Base-by-base conservation (phyloP, 257 asterid species). In the Solanum phureja region DNA sequence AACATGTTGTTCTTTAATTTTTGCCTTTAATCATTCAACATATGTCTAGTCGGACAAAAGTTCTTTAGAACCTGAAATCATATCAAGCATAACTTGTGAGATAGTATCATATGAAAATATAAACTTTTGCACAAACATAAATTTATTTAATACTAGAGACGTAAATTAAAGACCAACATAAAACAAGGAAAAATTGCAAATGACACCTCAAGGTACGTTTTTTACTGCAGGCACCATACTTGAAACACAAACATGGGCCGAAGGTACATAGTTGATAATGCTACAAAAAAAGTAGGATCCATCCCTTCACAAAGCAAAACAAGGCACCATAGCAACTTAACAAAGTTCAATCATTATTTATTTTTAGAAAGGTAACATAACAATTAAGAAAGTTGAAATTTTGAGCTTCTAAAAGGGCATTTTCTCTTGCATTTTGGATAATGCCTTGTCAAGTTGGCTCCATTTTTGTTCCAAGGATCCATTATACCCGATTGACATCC, bases 401-500 rank as follows among this genome's bases (percentile, higher is more conserved):
- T 79, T 27, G 0, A 42, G 24, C 24, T 42, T 77, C 38, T 79
- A 81, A 81, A 81, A 79, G 18, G 85, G 27, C 29, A 81, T 46
- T 46, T 46, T 79, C 2, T 93, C 95, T 49, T 93, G 92, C 96
- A 96, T 89, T 74, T 92, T 71, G 0, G 89, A 75, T 82, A 97
- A 87, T 0, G 99, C 98, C 90, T 91, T 97, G 90, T 97, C 99
- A 14, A 97, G 93, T 66, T 95, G 99, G 88, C 91, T 88, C 98
- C 98, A 97, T 87, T 95, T 95, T 92, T 97, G 98, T 89, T 97
- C 98, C 88, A 97, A 21, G 0, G 98, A 93, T 5, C 99, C 98
- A 5, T 38, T 95, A 21, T 94, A 97, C 9, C 98, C 98, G 0
- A 97, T 74, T 16, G 99, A 97, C 98, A 97, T 95, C 46, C 99